Base-by-base conservation (phyloP, 805 yeast genomes). In the Lipomyces spencermartinsiae region DNA sequence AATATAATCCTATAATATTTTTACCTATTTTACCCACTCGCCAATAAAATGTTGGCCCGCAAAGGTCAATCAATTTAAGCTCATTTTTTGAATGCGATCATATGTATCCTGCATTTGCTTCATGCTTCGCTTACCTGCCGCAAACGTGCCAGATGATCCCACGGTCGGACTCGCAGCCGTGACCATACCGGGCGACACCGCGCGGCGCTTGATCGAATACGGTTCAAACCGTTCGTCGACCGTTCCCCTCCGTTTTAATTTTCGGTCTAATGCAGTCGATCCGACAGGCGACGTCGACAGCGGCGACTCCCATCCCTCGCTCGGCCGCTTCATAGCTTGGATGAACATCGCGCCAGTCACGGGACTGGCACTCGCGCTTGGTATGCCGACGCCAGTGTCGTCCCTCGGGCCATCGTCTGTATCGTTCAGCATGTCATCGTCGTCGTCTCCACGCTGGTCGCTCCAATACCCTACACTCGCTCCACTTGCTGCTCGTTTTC, bases 71-170 rank as follows among this genome's bases (percentile, higher is more conserved):
- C 58, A 64, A 58, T 63, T 64, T n/a, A 65, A 31, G 59, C 61
- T 65, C 72, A 69, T 69, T 53, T 61, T 60, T 37, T 69, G 71
- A 49, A 69, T 69, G 14, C 72, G 59, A 54, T 69, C 72, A 34
- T 69, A 69, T 12, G 72, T 62, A n/a, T 61, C 72, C 55, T 69
- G 72, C 66, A 69, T 64, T 46, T 69, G 72, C 64, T 69, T 69
- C 62, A 69, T 61, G 37, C 59, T 67, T 25, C 71, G 54, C 60
- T 69, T 69, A 6, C 72, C 71, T 8, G 72, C 72, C 4, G 71
- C 72, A n/a, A 67, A 61, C 12, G 53, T 33, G 14, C 51, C 53
- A 10, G 65, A 46, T 2, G 65, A 35, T 5, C 62, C 63, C n/a
- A 39, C 14, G 55, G 65, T 37, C 34, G 65, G 59, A 35, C 57